phyloP scores from a whole-genome alignment of 2,329 filamentous ascomycete genomes.

The Zarea fungicola region DNA sequence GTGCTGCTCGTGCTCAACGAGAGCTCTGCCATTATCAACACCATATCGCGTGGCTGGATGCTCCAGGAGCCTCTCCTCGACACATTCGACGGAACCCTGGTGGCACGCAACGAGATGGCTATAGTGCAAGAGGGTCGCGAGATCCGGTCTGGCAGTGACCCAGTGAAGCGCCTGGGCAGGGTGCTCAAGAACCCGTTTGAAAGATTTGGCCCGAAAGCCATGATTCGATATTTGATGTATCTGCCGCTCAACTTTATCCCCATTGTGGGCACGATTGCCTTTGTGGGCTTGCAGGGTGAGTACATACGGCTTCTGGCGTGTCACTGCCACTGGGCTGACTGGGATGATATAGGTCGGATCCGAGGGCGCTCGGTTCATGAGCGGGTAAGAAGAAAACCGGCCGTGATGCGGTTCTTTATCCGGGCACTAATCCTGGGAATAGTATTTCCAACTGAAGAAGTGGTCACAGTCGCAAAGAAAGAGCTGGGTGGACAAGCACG shows the following conservation, averaged over 20 bases:
- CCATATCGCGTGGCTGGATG: conserved; percentile 63
- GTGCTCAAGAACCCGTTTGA: conserved; percentile 53
- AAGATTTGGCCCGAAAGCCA: conserved; percentile 52
- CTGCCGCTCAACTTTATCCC: conserved; percentile 91
- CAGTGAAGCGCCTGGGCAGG: conserved; percentile 52
- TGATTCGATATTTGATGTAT: conserved; percentile 78
- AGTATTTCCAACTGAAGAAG: conserved; percentile 90
- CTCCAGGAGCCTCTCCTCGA: conserved; percentile 80
- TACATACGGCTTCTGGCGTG: too few species aligned
- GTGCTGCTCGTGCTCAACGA: conserved; percentile 62
- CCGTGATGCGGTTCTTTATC: not conserved
- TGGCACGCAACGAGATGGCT: conserved; percentile 44
- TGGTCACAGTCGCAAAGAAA: conserved; percentile 63
- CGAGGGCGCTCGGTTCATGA: conserved; percentile 47
- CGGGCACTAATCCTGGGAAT: conserved; percentile 19
- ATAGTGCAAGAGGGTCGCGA: conserved; percentile 73
- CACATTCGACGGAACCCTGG: conserved; percentile 74
- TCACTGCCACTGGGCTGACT: too few species aligned
- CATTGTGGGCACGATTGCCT: conserved; percentile 75
- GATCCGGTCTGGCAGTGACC: conserved; percentile 56
- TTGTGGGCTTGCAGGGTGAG: conserved; percentile 69
- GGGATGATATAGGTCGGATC: conserved; percentile 33
- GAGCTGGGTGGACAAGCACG: conserved; percentile 64
- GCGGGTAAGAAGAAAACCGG: conserved; percentile 38
- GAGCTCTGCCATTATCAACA: conserved; percentile 52